Evolutionary conservation across 805 yeast species (phyloP).

Genomic region (Saccharomycopsis malanga): DNA sequence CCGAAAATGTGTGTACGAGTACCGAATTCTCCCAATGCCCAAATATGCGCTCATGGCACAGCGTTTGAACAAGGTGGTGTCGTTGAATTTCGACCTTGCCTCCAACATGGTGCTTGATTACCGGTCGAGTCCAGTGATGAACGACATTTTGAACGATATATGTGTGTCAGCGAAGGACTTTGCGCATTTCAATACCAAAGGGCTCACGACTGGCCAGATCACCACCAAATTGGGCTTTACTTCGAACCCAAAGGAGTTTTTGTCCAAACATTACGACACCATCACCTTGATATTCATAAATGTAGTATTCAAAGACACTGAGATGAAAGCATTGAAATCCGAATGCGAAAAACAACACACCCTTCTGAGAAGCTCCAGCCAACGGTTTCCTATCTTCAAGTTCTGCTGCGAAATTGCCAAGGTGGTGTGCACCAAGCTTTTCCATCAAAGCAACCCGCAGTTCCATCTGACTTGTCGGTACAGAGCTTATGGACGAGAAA

Average conservation of each 20-base stretch:
- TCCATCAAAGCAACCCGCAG: slow-evolving; percentile 14
- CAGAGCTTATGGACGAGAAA: slow-evolving; percentile 12
- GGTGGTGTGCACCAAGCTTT: slow-evolving; percentile 10
- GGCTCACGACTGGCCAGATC: slow-evolving; percentile 13
- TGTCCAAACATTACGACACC: slow-evolving; percentile 33
- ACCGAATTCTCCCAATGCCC: slow-evolving; percentile 9
- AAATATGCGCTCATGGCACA: not conserved
- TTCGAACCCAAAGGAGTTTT: slow-evolving; percentile 36
- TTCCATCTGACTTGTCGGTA: not conserved
- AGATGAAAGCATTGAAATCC: not conserved
- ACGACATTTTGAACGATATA: slow-evolving; percentile 1
- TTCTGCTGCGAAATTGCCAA: slow-evolving; percentile 13
- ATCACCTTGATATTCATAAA: slow-evolving; percentile 4
- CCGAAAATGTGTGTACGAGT: slow-evolving; percentile 1
- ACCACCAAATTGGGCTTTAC: slow-evolving; percentile 43
- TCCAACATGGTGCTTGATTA: not conserved
- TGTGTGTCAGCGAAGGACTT: slow-evolving; percentile 3
- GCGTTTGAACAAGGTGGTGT: not conserved
- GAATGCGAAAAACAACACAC: slow-evolving; percentile 11
- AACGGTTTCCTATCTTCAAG: slow-evolving; percentile 12
- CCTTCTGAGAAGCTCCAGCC: not conserved
- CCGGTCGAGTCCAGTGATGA: not conserved
- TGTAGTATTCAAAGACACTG: slow-evolving; percentile 1
- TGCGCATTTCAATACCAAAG: not conserved
- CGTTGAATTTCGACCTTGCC: not conserved